Percentiles rank a stretch among this genome's conserved stretches.
Conservation (phyloP, 768 basidiomycete genomes). For the Lentinula boryana region DNA sequence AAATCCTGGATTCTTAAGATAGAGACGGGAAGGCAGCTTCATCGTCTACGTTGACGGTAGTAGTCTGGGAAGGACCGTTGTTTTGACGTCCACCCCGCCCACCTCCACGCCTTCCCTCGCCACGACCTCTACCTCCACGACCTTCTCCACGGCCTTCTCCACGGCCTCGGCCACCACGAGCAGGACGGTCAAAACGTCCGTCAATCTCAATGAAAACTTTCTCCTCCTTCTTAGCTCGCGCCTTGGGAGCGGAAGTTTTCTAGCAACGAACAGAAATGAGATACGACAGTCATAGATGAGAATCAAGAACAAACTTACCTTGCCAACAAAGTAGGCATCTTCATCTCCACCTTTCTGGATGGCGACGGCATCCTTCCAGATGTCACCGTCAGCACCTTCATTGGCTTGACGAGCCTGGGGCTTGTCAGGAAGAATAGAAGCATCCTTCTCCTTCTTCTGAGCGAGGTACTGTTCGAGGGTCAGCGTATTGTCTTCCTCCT, state of each 20-base stretch:
- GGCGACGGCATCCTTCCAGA: conserved; percentile 69
- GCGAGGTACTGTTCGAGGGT: conserved; percentile 92
- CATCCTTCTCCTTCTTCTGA: conserved; percentile 63
- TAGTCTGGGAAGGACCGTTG: conserved; percentile 28
- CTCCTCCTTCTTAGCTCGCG: conserved; percentile 76
- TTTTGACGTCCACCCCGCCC: conserved; percentile 33
- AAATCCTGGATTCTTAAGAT: conserved; percentile 28
- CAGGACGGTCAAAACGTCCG: conserved; percentile 73
- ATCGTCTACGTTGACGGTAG: conserved; percentile 70
- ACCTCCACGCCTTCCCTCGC: conserved; percentile 36
- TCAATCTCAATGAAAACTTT: conserved; percentile 93
- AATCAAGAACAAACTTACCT: conserved; percentile 42
- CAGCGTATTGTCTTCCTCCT: conserved; percentile 91
- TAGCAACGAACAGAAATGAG: conserved; percentile 21
- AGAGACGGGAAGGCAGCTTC: conserved; percentile 88
- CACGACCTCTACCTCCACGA: conserved; percentile 42
- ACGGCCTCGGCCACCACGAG: conserved; percentile 38
- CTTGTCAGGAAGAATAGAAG: conserved; percentile 55
- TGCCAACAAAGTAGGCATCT: conserved; percentile 80
- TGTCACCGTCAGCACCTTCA: conserved; percentile 63
- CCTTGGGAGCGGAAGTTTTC: conserved; percentile 54
- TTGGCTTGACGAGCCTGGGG: conserved; percentile 79
- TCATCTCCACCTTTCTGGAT: conserved; percentile 57
- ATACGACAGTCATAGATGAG: not conserved
- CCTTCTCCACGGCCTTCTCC: conserved; percentile 34